A percentile compares a stretch with the other conserved stretches of the same genome.
phyloP scores from a whole-genome alignment of 495 filamentous ascomycete genomes.

The Talaromyces thailandensis region DNA sequence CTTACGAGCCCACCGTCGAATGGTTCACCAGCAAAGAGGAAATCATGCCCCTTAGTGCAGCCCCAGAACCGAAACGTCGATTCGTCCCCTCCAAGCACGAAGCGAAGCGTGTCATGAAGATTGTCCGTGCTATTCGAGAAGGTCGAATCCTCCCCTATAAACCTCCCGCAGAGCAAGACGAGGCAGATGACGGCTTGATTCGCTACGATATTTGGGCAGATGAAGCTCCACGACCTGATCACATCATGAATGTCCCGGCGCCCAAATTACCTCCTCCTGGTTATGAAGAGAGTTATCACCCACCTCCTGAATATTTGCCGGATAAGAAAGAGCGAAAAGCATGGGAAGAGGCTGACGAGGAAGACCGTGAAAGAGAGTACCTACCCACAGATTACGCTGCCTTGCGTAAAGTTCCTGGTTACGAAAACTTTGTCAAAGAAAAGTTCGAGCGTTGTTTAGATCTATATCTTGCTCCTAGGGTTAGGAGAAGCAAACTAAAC shows the following conservation, averaged over 20 bases:
- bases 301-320: conserved; percentile 90
- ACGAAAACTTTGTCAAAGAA: conserved; percentile 83
- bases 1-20: conserved; percentile 85
- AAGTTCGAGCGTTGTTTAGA: conserved; percentile 93
- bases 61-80: conserved; percentile 90
- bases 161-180: conserved; percentile 64
- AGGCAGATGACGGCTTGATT: conserved; percentile 58
- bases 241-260: conserved; percentile 92
- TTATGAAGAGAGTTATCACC: conserved; percentile 92
- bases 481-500: conserved; percentile 88
- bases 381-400: conserved; percentile 73
- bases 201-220: conserved; percentile 94
- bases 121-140: conserved; percentile 90
- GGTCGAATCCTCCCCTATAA: conserved; percentile 90
- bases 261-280: conserved; percentile 90
- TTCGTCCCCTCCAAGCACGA: conserved; percentile 98
- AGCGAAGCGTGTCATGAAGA: conserved; percentile 94
- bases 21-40: conserved; percentile 88
- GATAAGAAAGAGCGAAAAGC: conserved; percentile 71
- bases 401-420: conserved; percentile 87
- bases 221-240: conserved; percentile 71
- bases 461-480: conserved; percentile 85
- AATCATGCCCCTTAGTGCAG: conserved; percentile 88
- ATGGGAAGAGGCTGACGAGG: conserved; percentile 85
- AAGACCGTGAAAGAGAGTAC: conserved; percentile 85